Evolutionary conservation across 371 early-diverging fungal genomes (phyloP), one percentile per base, ranked within the genome.

Genomic region (Mucor irregularis): DNA sequence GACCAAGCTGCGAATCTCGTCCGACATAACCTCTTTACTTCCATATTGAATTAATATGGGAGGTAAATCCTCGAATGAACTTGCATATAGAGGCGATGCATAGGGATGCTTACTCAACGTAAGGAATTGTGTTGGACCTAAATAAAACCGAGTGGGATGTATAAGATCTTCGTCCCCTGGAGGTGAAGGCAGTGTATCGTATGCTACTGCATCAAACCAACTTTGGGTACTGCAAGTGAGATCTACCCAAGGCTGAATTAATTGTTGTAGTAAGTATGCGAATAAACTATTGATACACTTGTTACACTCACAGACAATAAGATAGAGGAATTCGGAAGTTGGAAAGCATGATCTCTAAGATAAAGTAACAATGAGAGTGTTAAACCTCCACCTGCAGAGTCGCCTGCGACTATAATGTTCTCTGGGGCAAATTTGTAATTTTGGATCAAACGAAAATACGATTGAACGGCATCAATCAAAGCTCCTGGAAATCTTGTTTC

Each of bases 391-490:
- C 91, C 91, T 4, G 91, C 90, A 24, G 85, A 85, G 60, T 91
- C 92, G 4, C 92, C 93, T 55, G 79, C 69, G 19, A 92, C 42
- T 17, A 86, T 62, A 37, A 92, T 83, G 37, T 88, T 73, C 19
- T 71, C 62, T 0, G 81, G 79, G 34, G 76, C 53, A 30, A 84
- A 39, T 3, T 69, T 66, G 10, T 58, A 49, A 4, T 50, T 26
- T 16, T 37, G 14, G 3, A 68, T 73, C 40, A 74, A 26, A 28
- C 69, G 58, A 25, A 52, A 35, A 34, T 69, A 74, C 0, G 69
- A 59, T 34, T 74, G 72, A 16, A 62, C 53, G 11, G 58, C 69
- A 35, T 74, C 75, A n/a, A 61, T 62, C 9, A 74, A 17, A 5
- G 69, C 69, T n/a, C 69, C 72, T 5, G 75, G 75, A 53, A 64